Base-by-base conservation (phyloP, 169 alveolate genomes). In the Cryptosporidium sp. region DNA sequence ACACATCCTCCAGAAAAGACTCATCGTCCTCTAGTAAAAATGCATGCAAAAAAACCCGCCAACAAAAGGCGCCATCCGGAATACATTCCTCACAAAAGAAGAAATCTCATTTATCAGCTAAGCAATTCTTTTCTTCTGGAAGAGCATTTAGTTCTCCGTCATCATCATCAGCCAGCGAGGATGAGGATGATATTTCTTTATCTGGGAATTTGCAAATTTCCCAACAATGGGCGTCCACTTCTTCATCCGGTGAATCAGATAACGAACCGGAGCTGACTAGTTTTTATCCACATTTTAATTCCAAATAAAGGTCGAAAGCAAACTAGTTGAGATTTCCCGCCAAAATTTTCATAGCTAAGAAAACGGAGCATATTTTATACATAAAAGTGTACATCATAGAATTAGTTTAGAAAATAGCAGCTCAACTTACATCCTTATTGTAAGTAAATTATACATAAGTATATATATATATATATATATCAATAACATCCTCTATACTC, bases 191-290 rank as follows among this genome's bases (percentile, higher is more conserved):
- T 23, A 43, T 62, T 16, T 65, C 89, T 4, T 65, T 48, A n/a
- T 65, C 70, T 33, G 89, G 75, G 2, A 80, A 80, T 37, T n/a
- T 80, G 10, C 75, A 37, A 37, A 80, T 80, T 37, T 80, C 89
- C n/a, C 80, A 80, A 31, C 73, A 80, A 9, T 80, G 89, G 89
- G 75, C 61, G 9, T 80, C 89, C 23, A 61, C 75, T 10, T 59
- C 75, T 12, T 80, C 89, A 18, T 80, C 89, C 16, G 89, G 68
- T 26, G 89, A 80, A 31, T 80, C 89, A n/a, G 89, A 80, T 23
- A 80, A 29, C 26, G 89, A 80, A 29, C 89, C 89, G 5, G 89
- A 80, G 14, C 67, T 80, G n/a, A 80, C 89, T 23, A 80, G 89
- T 50, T 80, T 80, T 29, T 80, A 61, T 39, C 89, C 89, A 37